Percentiles rank a stretch among this genome's conserved stretches.
phyloP scores from a whole-genome alignment of 495 filamentous ascomycete species.

The Amphirosellinia nigrospora region DNA sequence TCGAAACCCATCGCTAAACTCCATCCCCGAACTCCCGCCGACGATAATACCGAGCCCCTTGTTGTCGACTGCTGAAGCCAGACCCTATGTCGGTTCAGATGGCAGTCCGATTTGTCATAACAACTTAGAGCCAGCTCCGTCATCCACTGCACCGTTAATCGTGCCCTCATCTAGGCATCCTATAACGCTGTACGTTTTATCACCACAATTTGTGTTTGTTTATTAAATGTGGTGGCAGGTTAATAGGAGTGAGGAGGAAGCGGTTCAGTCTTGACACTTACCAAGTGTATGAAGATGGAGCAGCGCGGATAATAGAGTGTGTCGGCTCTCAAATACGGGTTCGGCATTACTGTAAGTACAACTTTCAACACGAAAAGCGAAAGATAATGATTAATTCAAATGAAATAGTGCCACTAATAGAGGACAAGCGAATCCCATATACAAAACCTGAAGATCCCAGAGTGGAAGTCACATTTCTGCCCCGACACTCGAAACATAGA shows the following conservation, averaged over 20 bases:
- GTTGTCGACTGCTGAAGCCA: not conserved
- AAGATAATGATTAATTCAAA: not conserved
- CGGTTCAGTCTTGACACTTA: constrained; percentile 8
- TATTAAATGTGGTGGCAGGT: not conserved
- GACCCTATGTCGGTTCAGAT: not conserved
- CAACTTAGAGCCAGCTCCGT: not conserved
- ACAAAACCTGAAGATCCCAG: constrained; percentile 29
- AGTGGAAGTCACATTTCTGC: constrained; percentile 19
- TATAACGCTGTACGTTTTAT: not conserved
- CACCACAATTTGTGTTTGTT: not conserved
- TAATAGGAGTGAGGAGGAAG: not conserved
- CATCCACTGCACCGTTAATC: not conserved
- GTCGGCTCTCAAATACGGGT: not conserved
- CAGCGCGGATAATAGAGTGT: constrained; percentile 6
- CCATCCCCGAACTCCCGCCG: constrained; percentile 34
- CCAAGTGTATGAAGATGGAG: not conserved
- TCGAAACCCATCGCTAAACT: constrained; percentile 26
- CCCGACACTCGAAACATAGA: constrained; percentile 20
- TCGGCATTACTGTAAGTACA: constrained; percentile 9
- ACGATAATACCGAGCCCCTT: constrained; percentile 2
- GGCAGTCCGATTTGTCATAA: not conserved
- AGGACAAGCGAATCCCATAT: constrained; percentile 23
- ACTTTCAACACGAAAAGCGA: not conserved
- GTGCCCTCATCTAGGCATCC: not conserved
- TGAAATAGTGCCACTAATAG: constrained; percentile 24